A percentile compares a stretch with the other conserved stretches of the same genome.
These are phyloP conservation scores for Ceratocystiopsis brevicomis DNA, from an alignment of 2,329 filamentous ascomycete species.

Conservation along the genomic window DNA sequence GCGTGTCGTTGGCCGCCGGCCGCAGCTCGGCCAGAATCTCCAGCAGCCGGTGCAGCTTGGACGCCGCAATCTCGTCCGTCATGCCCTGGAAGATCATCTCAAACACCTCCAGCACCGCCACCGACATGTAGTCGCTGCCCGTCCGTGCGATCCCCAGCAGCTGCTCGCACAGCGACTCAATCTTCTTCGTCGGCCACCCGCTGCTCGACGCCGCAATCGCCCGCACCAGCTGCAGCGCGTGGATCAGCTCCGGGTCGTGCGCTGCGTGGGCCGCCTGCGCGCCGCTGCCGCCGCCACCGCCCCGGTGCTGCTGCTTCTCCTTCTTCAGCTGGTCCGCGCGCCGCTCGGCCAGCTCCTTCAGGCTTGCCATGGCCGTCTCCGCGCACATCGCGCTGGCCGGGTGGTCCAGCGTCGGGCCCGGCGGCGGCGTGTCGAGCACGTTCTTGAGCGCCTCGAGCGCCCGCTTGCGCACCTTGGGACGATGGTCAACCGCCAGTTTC, in stretches of 20 bases:
- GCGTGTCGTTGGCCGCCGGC: slow-evolving; percentile 81
- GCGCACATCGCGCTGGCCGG: slow-evolving; percentile 94
- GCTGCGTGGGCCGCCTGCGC: slow-evolving; percentile 30
- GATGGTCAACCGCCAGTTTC: slow-evolving; percentile 64
- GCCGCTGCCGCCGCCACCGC: too few relatives aligned
- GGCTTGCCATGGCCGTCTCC: slow-evolving; percentile 65
- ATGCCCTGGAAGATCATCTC: slow-evolving; percentile 92
- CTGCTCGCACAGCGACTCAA: slow-evolving; percentile 77
- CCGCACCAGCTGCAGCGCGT: slow-evolving; percentile 82
- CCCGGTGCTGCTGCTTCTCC: slow-evolving; percentile 33
- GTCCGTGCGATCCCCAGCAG: slow-evolving; percentile 75
- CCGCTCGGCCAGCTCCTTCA: slow-evolving; percentile 48
- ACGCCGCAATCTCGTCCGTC: slow-evolving; percentile 69
- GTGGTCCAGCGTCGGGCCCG: slow-evolving; percentile 82
- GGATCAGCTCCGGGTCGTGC: slow-evolving; percentile 71
- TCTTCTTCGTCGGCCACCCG: slow-evolving; percentile 93
- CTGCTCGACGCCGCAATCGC: slow-evolving; percentile 70
- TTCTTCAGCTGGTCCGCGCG: slow-evolving; percentile 46
- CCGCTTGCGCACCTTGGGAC: slow-evolving; percentile 86
- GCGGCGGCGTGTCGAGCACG: slow-evolving; percentile 68
- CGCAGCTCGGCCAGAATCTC: slow-evolving; percentile 85
- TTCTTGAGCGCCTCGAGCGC: slow-evolving; percentile 76
- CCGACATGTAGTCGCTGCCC: slow-evolving; percentile 87
- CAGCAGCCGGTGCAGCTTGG: slow-evolving; percentile 74
- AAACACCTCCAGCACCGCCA: slow-evolving; percentile 92